Percentiles rank a stretch among this genome's conserved stretches.
Evolutionary conservation across 345 rosid species (phyloP).

Genomic region (Brassica incana): DNA sequence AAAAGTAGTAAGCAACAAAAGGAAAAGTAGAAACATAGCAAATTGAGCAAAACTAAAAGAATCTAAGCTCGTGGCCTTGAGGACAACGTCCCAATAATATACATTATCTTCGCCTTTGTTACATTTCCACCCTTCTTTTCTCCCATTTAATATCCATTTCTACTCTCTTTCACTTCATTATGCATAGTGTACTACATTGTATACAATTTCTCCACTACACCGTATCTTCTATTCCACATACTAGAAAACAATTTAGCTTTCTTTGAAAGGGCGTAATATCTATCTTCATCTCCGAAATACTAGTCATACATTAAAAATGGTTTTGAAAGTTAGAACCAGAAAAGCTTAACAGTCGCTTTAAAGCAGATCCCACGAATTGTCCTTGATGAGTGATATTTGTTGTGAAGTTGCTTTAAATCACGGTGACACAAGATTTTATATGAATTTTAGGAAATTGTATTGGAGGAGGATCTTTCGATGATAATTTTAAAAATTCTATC

Average conservation of each 20-base stretch:
- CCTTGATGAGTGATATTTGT: background rate
- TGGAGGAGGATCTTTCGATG: background rate
- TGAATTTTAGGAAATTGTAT: background rate
- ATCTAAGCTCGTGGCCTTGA: slow-evolving; percentile 40
- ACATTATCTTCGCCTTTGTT: slow-evolving; percentile 24
- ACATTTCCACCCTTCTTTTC: slow-evolving; percentile 27
- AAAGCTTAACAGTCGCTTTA: background rate
- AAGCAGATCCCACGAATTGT: background rate
- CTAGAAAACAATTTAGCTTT: background rate
- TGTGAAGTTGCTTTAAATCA: background rate
- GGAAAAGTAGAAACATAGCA: slow-evolving; percentile 29
- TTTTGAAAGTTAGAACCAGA: background rate
- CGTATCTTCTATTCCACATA: slow-evolving; percentile 2
- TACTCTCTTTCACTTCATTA: background rate
- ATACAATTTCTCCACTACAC: background rate
- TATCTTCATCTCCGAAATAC: background rate
- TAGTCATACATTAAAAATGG: background rate
- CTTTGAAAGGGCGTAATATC: background rate
- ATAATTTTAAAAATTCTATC: background rate
- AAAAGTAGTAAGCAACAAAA: slow-evolving; percentile 36
- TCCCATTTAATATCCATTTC: slow-evolving; percentile 6
- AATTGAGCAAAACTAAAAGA: slow-evolving; percentile 41
- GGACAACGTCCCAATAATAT: slow-evolving; percentile 25
- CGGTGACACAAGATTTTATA: background rate
- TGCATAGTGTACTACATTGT: background rate